A percentile compares a stretch with the other conserved stretches of the same genome.
Evolutionary conservation across 2,329 filamentous ascomycete genomes (phyloP).

Genomic region (Diaporthe vaccinii): DNA sequence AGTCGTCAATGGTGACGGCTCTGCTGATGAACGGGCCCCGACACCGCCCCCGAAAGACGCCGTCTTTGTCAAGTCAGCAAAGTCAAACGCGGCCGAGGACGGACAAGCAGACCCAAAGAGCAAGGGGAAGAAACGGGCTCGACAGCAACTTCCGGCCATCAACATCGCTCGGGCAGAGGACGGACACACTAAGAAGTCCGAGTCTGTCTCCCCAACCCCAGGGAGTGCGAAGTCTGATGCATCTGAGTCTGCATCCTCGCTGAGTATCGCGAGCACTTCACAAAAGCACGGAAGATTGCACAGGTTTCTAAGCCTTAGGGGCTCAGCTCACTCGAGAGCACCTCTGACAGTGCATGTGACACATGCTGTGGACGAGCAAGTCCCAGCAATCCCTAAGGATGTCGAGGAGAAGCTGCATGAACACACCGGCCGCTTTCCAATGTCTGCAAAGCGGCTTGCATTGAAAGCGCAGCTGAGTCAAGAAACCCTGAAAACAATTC

Average conservation of each 20-base stretch:
- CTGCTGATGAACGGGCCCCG: conserved; percentile 43
- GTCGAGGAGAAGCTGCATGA: conserved; percentile 54
- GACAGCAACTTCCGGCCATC: conserved; percentile 44
- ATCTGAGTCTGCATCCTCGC: conserved; percentile 48
- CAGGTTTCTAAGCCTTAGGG: conserved; percentile 55
- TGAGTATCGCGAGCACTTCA: conserved; percentile 53
- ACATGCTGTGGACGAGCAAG: conserved; percentile 49
- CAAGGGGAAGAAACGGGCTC: conserved; percentile 38
- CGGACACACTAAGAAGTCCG: conserved; percentile 43
- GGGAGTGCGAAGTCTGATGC: conserved; percentile 47
- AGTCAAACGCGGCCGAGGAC: conserved; percentile 15
- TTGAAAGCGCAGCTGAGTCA: conserved; percentile 58
- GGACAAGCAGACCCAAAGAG: conserved; percentile 39
- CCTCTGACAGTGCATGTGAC: conserved; percentile 51
- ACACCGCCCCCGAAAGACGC: conserved; percentile 54
- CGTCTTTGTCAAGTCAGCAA: not conserved
- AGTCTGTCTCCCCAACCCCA: conserved; percentile 47
- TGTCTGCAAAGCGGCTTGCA: conserved; percentile 53
- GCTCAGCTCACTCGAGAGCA: conserved; percentile 46
- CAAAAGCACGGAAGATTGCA: conserved; percentile 56
- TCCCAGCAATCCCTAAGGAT: conserved; percentile 54
- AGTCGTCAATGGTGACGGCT: conserved; percentile 11
- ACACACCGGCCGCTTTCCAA: conserved; percentile 51
- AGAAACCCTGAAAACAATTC: conserved; percentile 63
- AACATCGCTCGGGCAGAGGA: conserved; percentile 40